Percentiles rank a stretch among this genome's conserved stretches.
phyloP scores from a whole-genome alignment of 192 early-diverging fungal genomes.

The Obelidium mucronatum region DNA sequence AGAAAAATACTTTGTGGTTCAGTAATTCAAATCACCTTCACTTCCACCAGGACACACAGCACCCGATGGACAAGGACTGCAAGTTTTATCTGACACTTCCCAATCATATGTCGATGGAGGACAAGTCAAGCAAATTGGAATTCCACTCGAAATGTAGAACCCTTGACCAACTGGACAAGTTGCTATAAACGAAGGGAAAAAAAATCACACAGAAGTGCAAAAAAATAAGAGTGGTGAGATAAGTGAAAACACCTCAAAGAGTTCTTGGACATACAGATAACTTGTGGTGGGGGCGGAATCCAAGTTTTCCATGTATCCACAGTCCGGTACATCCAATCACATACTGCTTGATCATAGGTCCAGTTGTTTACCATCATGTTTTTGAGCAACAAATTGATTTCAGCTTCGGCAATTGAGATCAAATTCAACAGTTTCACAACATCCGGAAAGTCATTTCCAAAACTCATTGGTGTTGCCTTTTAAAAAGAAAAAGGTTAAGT shows the following conservation, averaged over 20 bases:
- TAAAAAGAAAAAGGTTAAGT: background rate
- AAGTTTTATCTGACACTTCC: background rate
- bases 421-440: slow-evolving; percentile 6
- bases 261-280: slow-evolving; percentile 2
- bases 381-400: slow-evolving; percentile 18
- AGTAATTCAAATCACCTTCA: background rate
- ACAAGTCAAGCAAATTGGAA: slow-evolving; percentile 13
- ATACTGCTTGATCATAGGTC: slow-evolving; percentile 35
- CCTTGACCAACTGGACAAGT: slow-evolving; percentile 12
- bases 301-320: slow-evolving; percentile 14
- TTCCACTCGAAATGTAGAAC: slow-evolving; percentile 4
- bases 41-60: slow-evolving; percentile 10
- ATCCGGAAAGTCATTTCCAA: slow-evolving; percentile 12
- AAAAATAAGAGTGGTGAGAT: background rate
- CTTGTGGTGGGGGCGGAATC: slow-evolving; percentile 13
- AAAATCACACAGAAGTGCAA: background rate
- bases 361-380: slow-evolving; percentile 12
- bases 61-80: slow-evolving; percentile 5
- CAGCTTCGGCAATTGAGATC: slow-evolving; percentile 22
- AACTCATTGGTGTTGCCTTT: slow-evolving; percentile 3
- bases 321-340: slow-evolving; percentile 24
- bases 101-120: slow-evolving; percentile 23
- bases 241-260: background rate
- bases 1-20: background rate
- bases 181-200: background rate